A percentile compares a stretch with the other conserved stretches of the same genome.
Evolutionary conservation across 2,329 filamentous ascomycete species (phyloP).

Genomic region (Aaosphaeria arxii): DNA sequence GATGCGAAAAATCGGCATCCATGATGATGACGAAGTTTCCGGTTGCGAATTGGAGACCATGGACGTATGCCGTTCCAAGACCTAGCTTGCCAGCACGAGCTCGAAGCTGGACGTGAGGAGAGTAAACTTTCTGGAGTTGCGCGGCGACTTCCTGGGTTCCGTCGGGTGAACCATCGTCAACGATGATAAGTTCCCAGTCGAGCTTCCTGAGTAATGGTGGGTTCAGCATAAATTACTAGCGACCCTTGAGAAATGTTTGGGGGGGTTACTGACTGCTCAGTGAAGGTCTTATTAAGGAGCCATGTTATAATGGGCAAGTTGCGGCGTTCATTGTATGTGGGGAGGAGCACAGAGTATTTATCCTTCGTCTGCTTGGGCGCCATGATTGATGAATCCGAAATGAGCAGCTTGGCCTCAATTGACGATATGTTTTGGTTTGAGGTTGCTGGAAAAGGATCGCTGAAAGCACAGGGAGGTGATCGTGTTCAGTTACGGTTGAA

Average conservation of each 20-base stretch:
- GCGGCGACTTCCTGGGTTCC: slow-evolving; percentile 87
- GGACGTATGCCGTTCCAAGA: slow-evolving; percentile 94
- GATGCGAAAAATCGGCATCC: slow-evolving; percentile 99
- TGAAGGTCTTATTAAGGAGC: slow-evolving; percentile 90
- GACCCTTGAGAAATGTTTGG: neutral
- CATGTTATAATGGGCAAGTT: slow-evolving; percentile 96
- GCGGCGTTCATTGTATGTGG: slow-evolving; percentile 96
- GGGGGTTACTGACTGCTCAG: slow-evolving; percentile 63
- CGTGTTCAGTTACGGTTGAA: slow-evolving; percentile 7
- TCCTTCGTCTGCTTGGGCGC: slow-evolving; percentile 48
- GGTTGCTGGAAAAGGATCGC: neutral
- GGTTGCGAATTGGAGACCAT: slow-evolving; percentile 83
- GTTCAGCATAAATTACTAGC: neutral
- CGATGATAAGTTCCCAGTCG: slow-evolving; percentile 96
- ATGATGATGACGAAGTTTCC: slow-evolving; percentile 99
- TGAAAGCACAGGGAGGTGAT: neutral
- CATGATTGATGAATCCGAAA: slow-evolving; percentile 22
- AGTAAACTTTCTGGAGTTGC: slow-evolving; percentile 85
- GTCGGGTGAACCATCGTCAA: slow-evolving; percentile 97
- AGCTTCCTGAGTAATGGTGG: slow-evolving; percentile 61
- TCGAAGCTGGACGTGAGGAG: slow-evolving; percentile 76
- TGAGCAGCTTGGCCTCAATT: slow-evolving; percentile 19
- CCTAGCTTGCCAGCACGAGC: slow-evolving; percentile 91
- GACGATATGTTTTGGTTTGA: slow-evolving; percentile 5
- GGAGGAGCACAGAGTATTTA: slow-evolving; percentile 96